phyloP scores from a whole-genome alignment of 192 early-diverging fungal species.

The Backusella circina region DNA sequence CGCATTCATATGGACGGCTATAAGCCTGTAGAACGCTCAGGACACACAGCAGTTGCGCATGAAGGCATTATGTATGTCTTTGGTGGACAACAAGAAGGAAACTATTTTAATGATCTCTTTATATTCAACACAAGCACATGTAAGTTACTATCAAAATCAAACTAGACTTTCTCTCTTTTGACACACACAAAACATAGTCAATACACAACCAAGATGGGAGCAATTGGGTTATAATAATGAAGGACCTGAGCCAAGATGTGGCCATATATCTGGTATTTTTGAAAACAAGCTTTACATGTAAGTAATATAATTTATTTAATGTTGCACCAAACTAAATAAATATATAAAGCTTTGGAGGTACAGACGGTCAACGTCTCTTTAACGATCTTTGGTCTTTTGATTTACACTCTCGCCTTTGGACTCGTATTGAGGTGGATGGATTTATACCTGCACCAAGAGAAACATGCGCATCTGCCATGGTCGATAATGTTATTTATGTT shows the following conservation, averaged over 20 bases:
- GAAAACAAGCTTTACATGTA: slow-evolving; percentile 31
- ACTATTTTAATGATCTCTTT: slow-evolving; percentile 46
- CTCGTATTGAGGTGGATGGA: slow-evolving; percentile 37
- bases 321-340: slow-evolving; percentile 1
- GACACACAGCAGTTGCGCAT: slow-evolving; percentile 44
- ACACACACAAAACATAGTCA: background rate
- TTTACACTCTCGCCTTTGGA: slow-evolving; percentile 40
- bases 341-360: slow-evolving; percentile 50
- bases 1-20: slow-evolving; percentile 37
- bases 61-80: slow-evolving; percentile 48
- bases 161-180: background rate
- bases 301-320: background rate
- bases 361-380: slow-evolving; percentile 44
- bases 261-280: slow-evolving; percentile 22
- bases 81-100: slow-evolving; percentile 41
- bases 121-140: slow-evolving; percentile 45
- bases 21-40: slow-evolving; percentile 39
- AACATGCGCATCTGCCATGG: slow-evolving; percentile 33
- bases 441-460: slow-evolving; percentile 47
- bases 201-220: slow-evolving; percentile 21
- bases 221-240: slow-evolving; percentile 18
- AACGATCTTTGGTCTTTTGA: slow-evolving; percentile 61
- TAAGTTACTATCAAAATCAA: slow-evolving; percentile 20
- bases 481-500: slow-evolving; percentile 50
- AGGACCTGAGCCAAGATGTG: slow-evolving; percentile 24